Base-by-base conservation (phyloP, 495 filamentous ascomycete genomes). In the Podospora didyma region DNA sequence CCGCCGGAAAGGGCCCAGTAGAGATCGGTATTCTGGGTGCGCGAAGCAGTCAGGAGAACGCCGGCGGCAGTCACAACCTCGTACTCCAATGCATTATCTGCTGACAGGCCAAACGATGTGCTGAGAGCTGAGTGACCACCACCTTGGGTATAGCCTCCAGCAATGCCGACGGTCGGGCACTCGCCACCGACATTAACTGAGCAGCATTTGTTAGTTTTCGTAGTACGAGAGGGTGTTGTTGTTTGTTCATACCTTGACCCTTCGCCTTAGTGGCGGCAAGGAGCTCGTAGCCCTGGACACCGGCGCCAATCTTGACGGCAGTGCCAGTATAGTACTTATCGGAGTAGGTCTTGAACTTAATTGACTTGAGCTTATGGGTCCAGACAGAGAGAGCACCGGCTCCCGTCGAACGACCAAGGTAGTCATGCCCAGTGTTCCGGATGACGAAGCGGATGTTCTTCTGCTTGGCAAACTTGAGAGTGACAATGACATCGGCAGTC, bases 1-100 rank as follows among this genome's bases (percentile, higher is more conserved):
- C 83, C 83, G 11, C 83, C 84, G 45, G 72, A 76, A 0, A 87
- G 70, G 9, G 84, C 84, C 82, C 81, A 86, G 68, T 79, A 86
- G 0, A 87, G 64, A 62, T 86, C 83, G 0, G 70, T 26, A 58
- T 85, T 76, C 53, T 76, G 14, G 35, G 70, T 71, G 2, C 72
- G 75, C n/a, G 72, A 73, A 9, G 79, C 79, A 4, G 62, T 72
- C 52, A 86, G 14, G 50, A 76, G 59, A 23, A 65, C 65, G 0
- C 83, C 81, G 3, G 59, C 52, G 0, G 74, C 78, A 17, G 79
- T 80, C 7, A 87, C 71, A 1, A 86, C 82, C 60, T 88, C 78
- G 69, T 72, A 85, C 57, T 80, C 74, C 2, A 89, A 75, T 0
- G 77, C 69, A 51, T 86, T 75, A 57, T 88, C 86, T 0, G 86